These are phyloP conservation scores for Sechiopsis laciniata DNA, from an alignment of 306 rosid species.

Conservation along the genomic window DNA sequence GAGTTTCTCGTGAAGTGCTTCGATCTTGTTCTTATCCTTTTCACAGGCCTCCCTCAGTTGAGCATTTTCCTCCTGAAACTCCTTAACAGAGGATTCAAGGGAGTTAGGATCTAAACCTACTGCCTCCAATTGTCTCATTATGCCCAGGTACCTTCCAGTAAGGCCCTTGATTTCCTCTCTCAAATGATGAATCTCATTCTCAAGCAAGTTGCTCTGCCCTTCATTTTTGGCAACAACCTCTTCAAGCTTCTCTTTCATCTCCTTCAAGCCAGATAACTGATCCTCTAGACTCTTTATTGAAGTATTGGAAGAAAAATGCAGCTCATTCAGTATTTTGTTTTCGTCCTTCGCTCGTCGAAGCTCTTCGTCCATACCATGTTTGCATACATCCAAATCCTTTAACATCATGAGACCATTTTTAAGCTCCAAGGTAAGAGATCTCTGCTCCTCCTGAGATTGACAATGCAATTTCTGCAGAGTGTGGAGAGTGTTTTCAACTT, in stretches of 20 bases:
- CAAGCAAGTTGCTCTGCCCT: constrained; percentile 60
- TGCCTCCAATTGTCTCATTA: constrained; percentile 58
- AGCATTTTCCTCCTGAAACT: constrained; percentile 60
- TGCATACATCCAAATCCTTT: constrained; percentile 65
- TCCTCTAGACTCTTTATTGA: constrained; percentile 52
- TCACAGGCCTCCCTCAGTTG: constrained; percentile 55
- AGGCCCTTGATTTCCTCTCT: constrained; percentile 61
- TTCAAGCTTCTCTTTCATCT: constrained; percentile 79
- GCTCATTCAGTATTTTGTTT: constrained; percentile 57
- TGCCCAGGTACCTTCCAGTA: constrained; percentile 54
- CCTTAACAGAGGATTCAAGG: constrained; percentile 57
- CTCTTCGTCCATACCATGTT: constrained; percentile 62
- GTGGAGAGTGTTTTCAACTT: constrained; percentile 68
- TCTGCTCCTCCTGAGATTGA: constrained; percentile 84
- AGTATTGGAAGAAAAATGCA: constrained; percentile 42
- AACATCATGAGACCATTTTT: constrained; percentile 67
- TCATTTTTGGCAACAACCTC: constrained; percentile 49
- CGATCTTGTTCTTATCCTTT: constrained; percentile 55
- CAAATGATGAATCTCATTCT: constrained; percentile 48
- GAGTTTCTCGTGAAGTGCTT: constrained; percentile 57
- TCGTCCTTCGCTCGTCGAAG: constrained; percentile 57
- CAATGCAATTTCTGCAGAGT: constrained; percentile 60
- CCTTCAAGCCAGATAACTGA: constrained; percentile 69
- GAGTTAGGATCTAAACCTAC: constrained; percentile 64
- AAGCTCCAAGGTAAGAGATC: constrained; percentile 73